Conservation (phyloP, 805 yeast genomes). For the Hanseniaspora pseudoguilliermondii region DNA sequence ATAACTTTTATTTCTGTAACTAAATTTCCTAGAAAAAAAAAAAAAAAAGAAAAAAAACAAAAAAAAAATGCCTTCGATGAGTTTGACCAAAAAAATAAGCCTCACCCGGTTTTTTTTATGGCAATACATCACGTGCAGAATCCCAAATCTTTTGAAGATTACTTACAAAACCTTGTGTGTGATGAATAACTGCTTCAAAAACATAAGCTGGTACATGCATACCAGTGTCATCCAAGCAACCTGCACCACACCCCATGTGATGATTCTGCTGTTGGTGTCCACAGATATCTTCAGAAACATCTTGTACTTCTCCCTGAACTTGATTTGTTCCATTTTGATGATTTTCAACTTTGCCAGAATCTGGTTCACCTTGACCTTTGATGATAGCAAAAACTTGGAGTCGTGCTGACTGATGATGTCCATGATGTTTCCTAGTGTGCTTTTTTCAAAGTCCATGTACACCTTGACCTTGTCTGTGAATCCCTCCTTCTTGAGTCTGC, state of each 20-base stretch:
- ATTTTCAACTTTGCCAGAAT: conserved; percentile 45
- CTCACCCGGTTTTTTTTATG: background rate
- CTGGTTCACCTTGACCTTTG: conserved; percentile 44
- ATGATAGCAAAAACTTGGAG: conserved; percentile 29
- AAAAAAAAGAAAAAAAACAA: background rate
- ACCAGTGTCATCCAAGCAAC: conserved; percentile 51
- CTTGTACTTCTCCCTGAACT: conserved; percentile 57
- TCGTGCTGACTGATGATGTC: conserved; percentile 48
- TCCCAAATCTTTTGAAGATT: too few relatives aligned
- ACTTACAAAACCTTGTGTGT: conserved; percentile 68
- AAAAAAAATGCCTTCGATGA: conserved; percentile 21
- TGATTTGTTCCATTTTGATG: conserved; percentile 52
- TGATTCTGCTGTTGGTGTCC: conserved; percentile 56
- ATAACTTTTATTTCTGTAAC: too few relatives aligned
- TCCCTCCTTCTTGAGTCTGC: background rate
- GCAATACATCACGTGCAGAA: background rate
- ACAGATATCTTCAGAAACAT: conserved; percentile 68
- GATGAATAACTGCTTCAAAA: conserved; percentile 68
- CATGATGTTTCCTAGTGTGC: conserved; percentile 44
- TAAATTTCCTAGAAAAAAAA: too few relatives aligned
- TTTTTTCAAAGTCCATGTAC: conserved; percentile 58
- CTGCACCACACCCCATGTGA: conserved; percentile 65
- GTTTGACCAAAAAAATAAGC: too few relatives aligned
- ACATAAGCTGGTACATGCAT: conserved; percentile 64
- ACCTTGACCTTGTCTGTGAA: conserved; percentile 43